phyloP scores from a whole-genome alignment of 176 grass and related monocot species.

The Elaeis guineensis region DNA sequence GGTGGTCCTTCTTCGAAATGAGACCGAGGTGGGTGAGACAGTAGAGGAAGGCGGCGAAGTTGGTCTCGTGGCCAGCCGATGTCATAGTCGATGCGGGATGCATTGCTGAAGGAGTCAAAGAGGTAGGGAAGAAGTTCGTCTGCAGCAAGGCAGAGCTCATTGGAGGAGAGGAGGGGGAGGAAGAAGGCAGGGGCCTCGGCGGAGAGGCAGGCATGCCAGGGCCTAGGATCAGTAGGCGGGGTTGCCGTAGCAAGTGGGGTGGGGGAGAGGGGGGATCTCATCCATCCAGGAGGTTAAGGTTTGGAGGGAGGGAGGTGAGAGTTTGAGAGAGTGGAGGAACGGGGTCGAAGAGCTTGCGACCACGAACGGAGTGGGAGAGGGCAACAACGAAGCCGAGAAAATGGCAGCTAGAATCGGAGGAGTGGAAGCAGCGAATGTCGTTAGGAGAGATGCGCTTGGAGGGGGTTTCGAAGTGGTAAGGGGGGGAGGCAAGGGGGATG shows the following conservation, averaged over 20 bases:
- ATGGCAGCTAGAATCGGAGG: slow-evolving; percentile 53
- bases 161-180: slow-evolving; percentile 24
- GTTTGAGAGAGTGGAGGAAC: slow-evolving; percentile 35
- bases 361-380: slow-evolving; percentile 60
- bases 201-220: slow-evolving; percentile 65
- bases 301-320: slow-evolving; percentile 40
- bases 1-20: slow-evolving; percentile 56
- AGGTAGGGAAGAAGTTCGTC: slow-evolving; percentile 75
- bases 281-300: slow-evolving; percentile 42
- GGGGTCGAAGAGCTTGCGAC: slow-evolving; percentile 68
- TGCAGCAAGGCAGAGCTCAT: slow-evolving; percentile 35
- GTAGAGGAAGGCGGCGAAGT: slow-evolving; percentile 88
- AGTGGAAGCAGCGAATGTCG: slow-evolving; percentile 59
- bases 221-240: slow-evolving; percentile 73
- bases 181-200: slow-evolving; percentile 34
- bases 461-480: slow-evolving; percentile 43
- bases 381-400: slow-evolving; percentile 72
- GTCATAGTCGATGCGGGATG: slow-evolving; percentile 66
- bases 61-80: slow-evolving; percentile 80
- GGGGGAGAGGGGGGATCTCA: slow-evolving; percentile 53
- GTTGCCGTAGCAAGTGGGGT: slow-evolving; percentile 75
- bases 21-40: slow-evolving; percentile 71
- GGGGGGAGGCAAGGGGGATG: slow-evolving; percentile 28
- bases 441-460: slow-evolving; percentile 54
- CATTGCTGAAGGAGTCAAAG: slow-evolving; percentile 85